phyloP scores from a whole-genome alignment of 148 eudicot species.

The Chenopodium formosanum region DNA sequence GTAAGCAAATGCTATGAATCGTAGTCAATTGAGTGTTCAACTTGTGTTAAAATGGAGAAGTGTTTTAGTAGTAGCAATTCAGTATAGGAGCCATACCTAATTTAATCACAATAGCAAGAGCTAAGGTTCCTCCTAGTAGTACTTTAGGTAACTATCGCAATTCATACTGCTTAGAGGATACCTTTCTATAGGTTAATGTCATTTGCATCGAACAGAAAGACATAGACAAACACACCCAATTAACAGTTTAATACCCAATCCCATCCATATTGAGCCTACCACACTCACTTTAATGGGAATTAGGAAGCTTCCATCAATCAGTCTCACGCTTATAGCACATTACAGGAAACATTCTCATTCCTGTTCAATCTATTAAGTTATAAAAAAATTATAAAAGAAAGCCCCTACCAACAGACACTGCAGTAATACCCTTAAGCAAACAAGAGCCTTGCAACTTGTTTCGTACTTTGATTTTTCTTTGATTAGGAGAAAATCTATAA shows the following conservation, averaged over 20 bases:
- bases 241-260: not conserved
- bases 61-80: too few species aligned
- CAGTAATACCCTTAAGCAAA: not conserved
- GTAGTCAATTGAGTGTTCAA: too few species aligned
- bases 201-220: not conserved
- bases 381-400: too few species aligned
- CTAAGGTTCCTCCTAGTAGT: too few species aligned
- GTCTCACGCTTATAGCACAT: too few species aligned
- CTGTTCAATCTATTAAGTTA: not conserved
- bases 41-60: too few species aligned
- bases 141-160: not conserved
- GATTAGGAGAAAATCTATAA: not conserved
- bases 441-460: too few species aligned
- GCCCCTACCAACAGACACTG: not conserved
- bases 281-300: not conserved
- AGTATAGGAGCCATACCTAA: too few species aligned
- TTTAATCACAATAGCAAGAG: too few species aligned
- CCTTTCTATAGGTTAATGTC: not conserved
- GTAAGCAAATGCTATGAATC: too few species aligned
- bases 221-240: not conserved
- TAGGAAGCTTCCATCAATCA: not conserved
- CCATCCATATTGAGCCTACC: not conserved
- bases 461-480: too few species aligned
- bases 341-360: not conserved
- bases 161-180: not conserved